Base-by-base conservation (phyloP, 352 stramenopile species). In the Thraustochytrium striatum region DNA sequence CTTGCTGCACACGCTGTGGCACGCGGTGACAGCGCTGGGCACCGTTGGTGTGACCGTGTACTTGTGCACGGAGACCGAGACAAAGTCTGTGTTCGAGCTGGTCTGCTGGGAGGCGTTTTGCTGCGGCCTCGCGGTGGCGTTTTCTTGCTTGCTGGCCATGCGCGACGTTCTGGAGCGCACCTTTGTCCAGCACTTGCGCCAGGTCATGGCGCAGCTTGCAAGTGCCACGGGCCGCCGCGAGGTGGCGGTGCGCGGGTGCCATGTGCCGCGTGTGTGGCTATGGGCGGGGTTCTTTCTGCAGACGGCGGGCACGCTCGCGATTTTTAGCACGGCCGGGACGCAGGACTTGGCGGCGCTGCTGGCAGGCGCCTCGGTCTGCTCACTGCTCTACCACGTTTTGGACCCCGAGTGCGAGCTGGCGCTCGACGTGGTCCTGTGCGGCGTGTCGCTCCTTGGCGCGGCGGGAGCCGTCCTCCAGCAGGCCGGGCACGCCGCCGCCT, bases 1-100 rank as follows among this genome's bases (percentile, higher is more conserved):
- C 33, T 70, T 52, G 9, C 53, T 53, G 25, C 59, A 70, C 59
- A 70, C 53, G 19, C 59, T 70, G 35, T 70, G 59, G 59, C 59
- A 70, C 59, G 50, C 50, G 35, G 59, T 32, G 16, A 70, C 59
- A 1, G 59, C 59, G 21, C 5, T 30, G 19, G 59, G 59, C 59
- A 70, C 59, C 3, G 59, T 70, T 8, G 9, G n/a, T 5, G 59
- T 70, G 59, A 38, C 59, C 7, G 11, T 13, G 2, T 70, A 70
- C 35, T 53, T 70, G n/a, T 33, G 21, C 32, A 25, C 28, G 16
- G 59, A 70, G 21, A 70, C 59, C 33, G 19, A 33, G 19, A 7
- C 11, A 3, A 70, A 70, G 41, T 38, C 53, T 28, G 50, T 38
- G 33, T 70, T 70, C 30, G 59, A 70, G 59, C 59, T 70, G 19